Conservation (phyloP, 805 yeast genomes). For the Diddensiella caesifluorescens region DNA sequence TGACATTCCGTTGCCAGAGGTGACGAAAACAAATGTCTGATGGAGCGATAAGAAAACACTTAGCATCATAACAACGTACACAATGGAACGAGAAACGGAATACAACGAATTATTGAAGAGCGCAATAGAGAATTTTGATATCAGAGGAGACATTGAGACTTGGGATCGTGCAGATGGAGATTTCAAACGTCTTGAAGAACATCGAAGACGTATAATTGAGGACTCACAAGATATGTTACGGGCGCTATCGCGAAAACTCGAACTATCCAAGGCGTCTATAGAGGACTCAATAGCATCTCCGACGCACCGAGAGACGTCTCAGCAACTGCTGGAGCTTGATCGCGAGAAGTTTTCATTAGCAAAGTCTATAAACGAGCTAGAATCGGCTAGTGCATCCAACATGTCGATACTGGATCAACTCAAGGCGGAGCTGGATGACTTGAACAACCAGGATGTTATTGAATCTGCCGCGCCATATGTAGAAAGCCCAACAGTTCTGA, state of each 20-base stretch:
- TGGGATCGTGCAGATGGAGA: slow-evolving; percentile 20
- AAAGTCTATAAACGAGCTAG: slow-evolving; percentile 27
- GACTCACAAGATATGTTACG: slow-evolving; percentile 17
- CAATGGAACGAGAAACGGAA: slow-evolving; percentile 10
- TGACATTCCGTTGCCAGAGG: no score
- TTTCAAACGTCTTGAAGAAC: slow-evolving; percentile 13
- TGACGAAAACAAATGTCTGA: no score
- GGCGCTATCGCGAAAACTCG: slow-evolving; percentile 22
- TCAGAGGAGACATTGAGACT: slow-evolving; percentile 22
- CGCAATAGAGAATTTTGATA: slow-evolving; percentile 21
- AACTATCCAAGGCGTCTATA: slow-evolving; percentile 18
- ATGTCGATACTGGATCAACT: slow-evolving; percentile 20
- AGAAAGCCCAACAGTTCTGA: slow-evolving; percentile 20
- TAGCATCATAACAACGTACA: no score
- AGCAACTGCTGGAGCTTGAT: slow-evolving; percentile 21
- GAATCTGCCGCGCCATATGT: slow-evolving; percentile 14
- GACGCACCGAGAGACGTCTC: slow-evolving; percentile 12
- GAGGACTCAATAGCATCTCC: slow-evolving; percentile 16
- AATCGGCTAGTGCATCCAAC: slow-evolving; percentile 18
- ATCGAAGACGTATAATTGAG: slow-evolving; percentile 13
- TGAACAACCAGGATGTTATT: slow-evolving; percentile 16
- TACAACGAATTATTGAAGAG: slow-evolving; percentile 4
- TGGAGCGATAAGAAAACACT: no score
- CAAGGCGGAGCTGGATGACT: slow-evolving; percentile 19
- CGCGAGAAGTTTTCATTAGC: slow-evolving; percentile 27